A percentile compares a stretch with the other conserved stretches of the same genome.
Conservation (phyloP, 108 stramenopile genomes). For the Cyclotella distinguenda region DNA sequence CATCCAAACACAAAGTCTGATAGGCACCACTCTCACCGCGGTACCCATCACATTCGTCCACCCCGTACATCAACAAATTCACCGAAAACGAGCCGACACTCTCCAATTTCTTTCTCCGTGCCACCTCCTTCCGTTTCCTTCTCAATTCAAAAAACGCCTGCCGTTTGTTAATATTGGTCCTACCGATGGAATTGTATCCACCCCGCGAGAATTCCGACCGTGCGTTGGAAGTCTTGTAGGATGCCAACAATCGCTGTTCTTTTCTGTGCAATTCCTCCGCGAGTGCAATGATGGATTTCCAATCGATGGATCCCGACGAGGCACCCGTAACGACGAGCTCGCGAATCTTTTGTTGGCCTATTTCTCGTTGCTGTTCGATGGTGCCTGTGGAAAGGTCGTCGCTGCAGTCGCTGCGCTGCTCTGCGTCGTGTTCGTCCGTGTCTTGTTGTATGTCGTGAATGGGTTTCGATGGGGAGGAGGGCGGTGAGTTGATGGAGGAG, state of each 20-base stretch:
- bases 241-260: slow-evolving; percentile 34
- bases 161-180: slow-evolving; percentile 10
- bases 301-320: slow-evolving; percentile 24
- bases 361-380: slow-evolving; percentile 44
- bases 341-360: slow-evolving; percentile 37
- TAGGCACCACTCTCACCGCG: neutral
- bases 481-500: no score
- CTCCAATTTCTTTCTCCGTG: slow-evolving; percentile 34
- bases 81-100: slow-evolving; percentile 49
- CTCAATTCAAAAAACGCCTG: slow-evolving; percentile 36
- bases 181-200: neutral
- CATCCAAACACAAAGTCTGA: neutral
- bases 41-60: slow-evolving; percentile 2
- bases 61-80: slow-evolving; percentile 40
- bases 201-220: neutral
- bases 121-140: slow-evolving; percentile 19
- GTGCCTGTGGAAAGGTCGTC: neutral
- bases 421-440: neutral
- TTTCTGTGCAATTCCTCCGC: slow-evolving; percentile 44
- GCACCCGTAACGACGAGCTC: slow-evolving; percentile 29
- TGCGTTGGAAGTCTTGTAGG: slow-evolving; percentile 1
- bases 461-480: no score
- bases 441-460: no score
- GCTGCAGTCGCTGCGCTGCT: neutral
- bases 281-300: slow-evolving; percentile 41